Evolutionary conservation across 129 eudicot species (phyloP).

Genomic region (Smallanthus sonchifolius): DNA sequence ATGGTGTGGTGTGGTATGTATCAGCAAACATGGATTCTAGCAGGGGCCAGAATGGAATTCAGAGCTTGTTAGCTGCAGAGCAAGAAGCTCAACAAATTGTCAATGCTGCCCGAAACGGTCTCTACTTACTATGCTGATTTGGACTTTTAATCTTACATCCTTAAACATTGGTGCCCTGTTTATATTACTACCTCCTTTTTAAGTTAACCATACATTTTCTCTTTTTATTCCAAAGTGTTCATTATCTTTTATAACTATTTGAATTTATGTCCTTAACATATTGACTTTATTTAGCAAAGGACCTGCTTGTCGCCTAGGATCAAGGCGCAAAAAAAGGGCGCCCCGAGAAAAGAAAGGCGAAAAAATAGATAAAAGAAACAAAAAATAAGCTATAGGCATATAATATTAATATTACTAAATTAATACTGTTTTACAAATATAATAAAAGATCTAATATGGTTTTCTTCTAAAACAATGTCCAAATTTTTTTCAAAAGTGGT

Average conservation of each 20-base stretch:
- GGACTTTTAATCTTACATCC: not conserved
- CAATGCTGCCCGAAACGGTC: slow-evolving; percentile 74
- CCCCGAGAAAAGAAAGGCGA: not conserved
- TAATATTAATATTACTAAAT: too few species aligned
- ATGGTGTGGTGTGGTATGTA: not conserved
- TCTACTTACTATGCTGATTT: slow-evolving; percentile 8
- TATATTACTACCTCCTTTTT: not conserved
- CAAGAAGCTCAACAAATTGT: slow-evolving; percentile 93
- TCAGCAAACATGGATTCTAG: slow-evolving; percentile 44
- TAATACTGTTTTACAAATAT: too few species aligned
- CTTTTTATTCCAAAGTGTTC: not conserved
- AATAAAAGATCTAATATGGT: not conserved
- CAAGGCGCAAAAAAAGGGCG: not conserved
- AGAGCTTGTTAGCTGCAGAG: slow-evolving; percentile 66
- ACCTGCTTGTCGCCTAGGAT: not conserved
- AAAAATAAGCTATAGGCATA: too few species aligned
- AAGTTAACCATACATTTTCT: not conserved
- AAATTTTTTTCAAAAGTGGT: too few species aligned
- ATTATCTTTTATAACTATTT: not conserved
- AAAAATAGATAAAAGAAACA: too few species aligned
- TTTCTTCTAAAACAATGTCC: not conserved
- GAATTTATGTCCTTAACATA: not conserved
- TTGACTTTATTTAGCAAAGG: not conserved
- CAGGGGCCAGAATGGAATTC: slow-evolving; percentile 82
- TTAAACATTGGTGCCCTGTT: not conserved